These are phyloP conservation scores for Mikania micrantha DNA, from an alignment of 129 eudicot genomes.

Conservation along the genomic window DNA sequence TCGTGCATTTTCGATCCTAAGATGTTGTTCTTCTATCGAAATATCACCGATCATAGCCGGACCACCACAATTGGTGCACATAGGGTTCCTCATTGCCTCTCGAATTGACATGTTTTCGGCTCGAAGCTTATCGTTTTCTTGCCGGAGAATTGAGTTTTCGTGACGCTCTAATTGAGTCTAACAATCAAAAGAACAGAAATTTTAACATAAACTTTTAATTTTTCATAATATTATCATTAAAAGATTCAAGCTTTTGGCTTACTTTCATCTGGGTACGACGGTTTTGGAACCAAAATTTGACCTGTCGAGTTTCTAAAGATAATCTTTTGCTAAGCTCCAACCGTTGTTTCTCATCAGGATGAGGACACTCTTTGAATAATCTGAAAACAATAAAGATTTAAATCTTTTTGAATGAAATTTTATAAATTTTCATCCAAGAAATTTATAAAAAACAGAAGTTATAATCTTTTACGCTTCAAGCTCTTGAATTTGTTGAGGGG, in stretches of 20 bases:
- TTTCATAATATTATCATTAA: neutral
- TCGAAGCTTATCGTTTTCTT: constrained; percentile 92
- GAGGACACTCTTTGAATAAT: constrained; percentile 97
- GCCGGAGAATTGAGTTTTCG: constrained; percentile 82
- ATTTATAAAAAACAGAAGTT: neutral
- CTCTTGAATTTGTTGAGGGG: constrained; percentile 98
- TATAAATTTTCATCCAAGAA: neutral
- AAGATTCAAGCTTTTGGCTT: neutral
- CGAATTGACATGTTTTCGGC: constrained; percentile 95
- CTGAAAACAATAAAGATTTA: constrained; percentile 25
- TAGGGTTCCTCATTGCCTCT: constrained; percentile 96
- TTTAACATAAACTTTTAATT: neutral
- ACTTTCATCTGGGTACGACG: constrained; percentile 99
- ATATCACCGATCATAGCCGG: constrained; percentile 91
- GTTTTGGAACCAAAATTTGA: constrained; percentile 98
- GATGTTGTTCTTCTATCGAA: constrained; percentile 86
- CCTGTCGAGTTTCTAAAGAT: constrained; percentile 78
- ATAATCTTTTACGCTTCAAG: constrained; percentile 54
- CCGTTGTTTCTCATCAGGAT: constrained; percentile 98
- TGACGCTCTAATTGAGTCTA: constrained; percentile 96
- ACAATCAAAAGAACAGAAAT: neutral
- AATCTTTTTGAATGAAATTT: neutral
- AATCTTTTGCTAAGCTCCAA: constrained; percentile 87
- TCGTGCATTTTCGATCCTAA: constrained; percentile 81
- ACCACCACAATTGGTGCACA: constrained; percentile 95